Evolutionary conservation across 495 filamentous ascomycete species (phyloP), one percentile per base, ranked within the genome.

Genomic region (Xylaria grammica): DNA sequence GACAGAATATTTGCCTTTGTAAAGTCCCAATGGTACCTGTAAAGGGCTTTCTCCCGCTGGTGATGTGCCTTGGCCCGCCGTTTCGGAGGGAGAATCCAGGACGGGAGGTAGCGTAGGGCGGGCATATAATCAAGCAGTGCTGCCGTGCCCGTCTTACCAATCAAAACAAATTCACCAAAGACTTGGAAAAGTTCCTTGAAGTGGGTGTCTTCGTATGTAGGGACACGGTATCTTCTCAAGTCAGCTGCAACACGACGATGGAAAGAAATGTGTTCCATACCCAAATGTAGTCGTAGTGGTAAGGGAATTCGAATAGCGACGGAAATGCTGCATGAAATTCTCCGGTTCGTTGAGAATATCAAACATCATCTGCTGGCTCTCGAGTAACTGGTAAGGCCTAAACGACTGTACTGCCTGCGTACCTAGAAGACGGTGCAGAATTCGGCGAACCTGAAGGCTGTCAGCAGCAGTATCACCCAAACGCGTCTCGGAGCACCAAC

Each of bases 251-350:
- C 29, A 6, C n/a, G 19, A 19, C 22, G 20, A 19, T 50, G 22
- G 13, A 32, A 38, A 20, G 11, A 17, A 7, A 20, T 19, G 13
- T 3, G 76, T 79, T 13, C 82, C 76, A 71, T 73, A 84, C 53
- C 83, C 83, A 60, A 81, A 86, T 7, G 82, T 75, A 78, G 85
- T 85, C 13, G 75, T 80, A 4, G 82, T 85, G 4, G 82, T 84
- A 20, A 85, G 72, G 4, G 82, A 73, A 59, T 81, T 81, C 24
- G 81, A 77, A 69, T 84, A 86, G 19, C 82, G 77, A 9, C 82
- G 76, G 59, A 85, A 79, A 65, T 84, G 78, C 46, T 82, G 70
- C 13, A 82, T 61, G 68, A 80, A 72, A 57, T 68, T 13, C 54
- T 81, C 45, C 10, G 75, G 75, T 22, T 65, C 54, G 10, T 72